Evolutionary conservation across 2,329 filamentous ascomycete species (phyloP).

Genomic region (Epicoccum sorghinum): DNA sequence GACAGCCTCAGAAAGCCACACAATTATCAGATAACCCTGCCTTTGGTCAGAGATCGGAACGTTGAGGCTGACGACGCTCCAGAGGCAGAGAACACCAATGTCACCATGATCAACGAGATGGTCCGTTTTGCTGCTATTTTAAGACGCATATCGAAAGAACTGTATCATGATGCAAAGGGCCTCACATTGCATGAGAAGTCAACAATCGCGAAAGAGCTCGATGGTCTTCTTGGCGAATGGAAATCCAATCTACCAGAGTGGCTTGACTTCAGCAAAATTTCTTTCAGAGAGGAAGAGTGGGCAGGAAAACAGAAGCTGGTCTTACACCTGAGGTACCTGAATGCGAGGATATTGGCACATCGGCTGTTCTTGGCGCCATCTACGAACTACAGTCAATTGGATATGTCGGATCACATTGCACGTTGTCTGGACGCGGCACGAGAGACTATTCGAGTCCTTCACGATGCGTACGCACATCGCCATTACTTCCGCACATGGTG

Average conservation of each 20-base stretch:
- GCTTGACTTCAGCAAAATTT: neutral
- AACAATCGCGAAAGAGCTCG: neutral
- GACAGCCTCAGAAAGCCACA: neutral
- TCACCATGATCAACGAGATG: conserved; percentile 1
- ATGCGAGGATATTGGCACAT: neutral
- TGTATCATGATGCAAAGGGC: neutral
- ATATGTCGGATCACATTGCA: neutral
- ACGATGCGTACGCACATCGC: neutral
- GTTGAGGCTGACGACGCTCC: neutral
- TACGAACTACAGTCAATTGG: neutral
- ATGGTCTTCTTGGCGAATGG: neutral
- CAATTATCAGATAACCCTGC: neutral
- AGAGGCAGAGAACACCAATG: neutral
- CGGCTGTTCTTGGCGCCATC: neutral
- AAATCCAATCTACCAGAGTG: neutral
- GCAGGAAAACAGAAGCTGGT: conserved; percentile 1
- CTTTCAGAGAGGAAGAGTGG: neutral
- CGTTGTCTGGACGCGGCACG: neutral
- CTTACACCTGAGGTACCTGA: neutral
- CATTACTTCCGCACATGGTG: conserved; percentile 4
- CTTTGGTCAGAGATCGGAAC: neutral
- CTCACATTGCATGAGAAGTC: neutral
- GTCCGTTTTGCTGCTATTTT: neutral
- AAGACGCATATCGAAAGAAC: neutral
- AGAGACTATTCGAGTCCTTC: neutral